Conservation (phyloP, 2,329 filamentous ascomycete genomes). For the Phialophora tarda region DNA sequence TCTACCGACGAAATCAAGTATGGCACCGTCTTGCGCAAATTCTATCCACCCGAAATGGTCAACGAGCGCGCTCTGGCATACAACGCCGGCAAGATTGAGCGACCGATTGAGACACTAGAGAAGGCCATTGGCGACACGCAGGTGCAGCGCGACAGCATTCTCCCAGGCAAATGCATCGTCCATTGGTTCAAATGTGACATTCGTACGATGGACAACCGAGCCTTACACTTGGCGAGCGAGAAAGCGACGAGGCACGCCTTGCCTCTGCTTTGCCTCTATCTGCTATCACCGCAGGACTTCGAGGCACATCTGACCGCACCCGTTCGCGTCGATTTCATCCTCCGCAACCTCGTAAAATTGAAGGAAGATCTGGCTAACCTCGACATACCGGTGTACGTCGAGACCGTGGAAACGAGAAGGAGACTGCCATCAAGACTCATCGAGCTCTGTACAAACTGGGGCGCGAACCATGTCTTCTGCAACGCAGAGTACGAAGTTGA, state of each 20-base stretch:
- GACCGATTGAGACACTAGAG: constrained; percentile 73
- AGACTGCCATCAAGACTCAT: constrained; percentile 66
- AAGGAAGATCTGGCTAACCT: constrained; percentile 69
- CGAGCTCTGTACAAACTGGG: constrained; percentile 72
- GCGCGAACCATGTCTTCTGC: constrained; percentile 74
- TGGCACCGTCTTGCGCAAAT: constrained; percentile 72
- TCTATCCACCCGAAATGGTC: constrained; percentile 85
- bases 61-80: constrained; percentile 78
- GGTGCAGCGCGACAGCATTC: constrained; percentile 57
- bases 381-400: constrained; percentile 78
- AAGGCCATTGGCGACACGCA: constrained; percentile 67
- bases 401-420: constrained; percentile 71
- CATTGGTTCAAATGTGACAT: constrained; percentile 93
- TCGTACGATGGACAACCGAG: constrained; percentile 74
- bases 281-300: constrained; percentile 82
- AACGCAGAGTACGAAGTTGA: constrained; percentile 94
- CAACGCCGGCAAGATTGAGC: constrained; percentile 68
- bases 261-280: constrained; percentile 76
- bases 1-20: constrained; percentile 50
- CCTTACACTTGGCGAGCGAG: constrained; percentile 68
- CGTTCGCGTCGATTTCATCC: constrained; percentile 76
- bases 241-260: constrained; percentile 70
- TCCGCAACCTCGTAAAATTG: constrained; percentile 72
- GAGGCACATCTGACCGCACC: constrained; percentile 78
- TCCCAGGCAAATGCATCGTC: constrained; percentile 68